Base-by-base conservation (phyloP, 139 green algal species). In the Mychonastes homosphaera region DNA sequence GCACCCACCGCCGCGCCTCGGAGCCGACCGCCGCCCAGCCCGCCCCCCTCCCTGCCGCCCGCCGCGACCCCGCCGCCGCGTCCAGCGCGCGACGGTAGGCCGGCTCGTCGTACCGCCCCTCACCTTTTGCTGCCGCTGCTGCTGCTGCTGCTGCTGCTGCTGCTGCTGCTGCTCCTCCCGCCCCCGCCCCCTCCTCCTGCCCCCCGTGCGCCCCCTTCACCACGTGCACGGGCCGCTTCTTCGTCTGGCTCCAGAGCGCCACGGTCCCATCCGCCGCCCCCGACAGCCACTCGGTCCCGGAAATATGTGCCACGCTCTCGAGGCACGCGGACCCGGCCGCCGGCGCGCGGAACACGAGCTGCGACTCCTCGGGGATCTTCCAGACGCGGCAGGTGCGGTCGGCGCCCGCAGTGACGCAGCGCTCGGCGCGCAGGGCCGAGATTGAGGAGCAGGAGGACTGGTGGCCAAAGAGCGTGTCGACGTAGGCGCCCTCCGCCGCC, bases 361-460 rank as follows among this genome's bases (percentile, higher is more conserved):
- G 91, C 34, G 71, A 86, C 72, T 97, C 91, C 46, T 98, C 91
- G 0, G 85, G 73, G n/a, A 98, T 77, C 74, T 98, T 98, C 90
- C 90, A 98, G 30, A 96, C 58, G 15, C 91, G 70, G 48, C 78
- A 92, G 0, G 87, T 94, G 63, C 82, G 79, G 72, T 98, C 91
- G 19, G 77, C 64, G 2, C 80, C 84, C 8, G 53, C 67, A 15
- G 65, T 90, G 4, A 97, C 65, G 15, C 71, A 74, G 13, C 89
- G 73, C 75, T 98, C 88, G 39, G 63, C 53, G 0, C 80, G 63
- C 56, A 82, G 53, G 1, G 75, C 71, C 56, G n/a, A n/a, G n/a
- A n/a, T n/a, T n/a, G n/a, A n/a, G n/a, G n/a, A n/a, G n/a, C n/a
- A n/a, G n/a, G n/a, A n/a, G n/a, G 55, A 65, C 41, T 94, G 85